Conservation (phyloP, 805 yeast species). For the Metschnikowia orientalis region DNA sequence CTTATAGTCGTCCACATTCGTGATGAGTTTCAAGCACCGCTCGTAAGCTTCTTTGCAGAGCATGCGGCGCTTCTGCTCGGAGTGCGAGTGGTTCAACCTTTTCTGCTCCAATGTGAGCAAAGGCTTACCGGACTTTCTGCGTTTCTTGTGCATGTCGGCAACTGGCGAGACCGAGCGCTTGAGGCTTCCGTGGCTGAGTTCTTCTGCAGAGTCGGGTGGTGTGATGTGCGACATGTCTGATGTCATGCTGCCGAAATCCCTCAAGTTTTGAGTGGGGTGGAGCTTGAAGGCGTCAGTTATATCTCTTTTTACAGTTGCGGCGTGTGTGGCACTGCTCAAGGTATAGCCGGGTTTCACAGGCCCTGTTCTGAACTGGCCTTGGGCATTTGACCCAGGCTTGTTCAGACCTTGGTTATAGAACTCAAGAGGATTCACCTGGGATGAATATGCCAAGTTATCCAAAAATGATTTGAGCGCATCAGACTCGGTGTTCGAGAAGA, state of each 20-base stretch:
- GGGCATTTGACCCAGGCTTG: constrained; percentile 5
- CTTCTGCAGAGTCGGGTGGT: constrained; percentile 25
- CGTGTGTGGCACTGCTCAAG: too few species aligned
- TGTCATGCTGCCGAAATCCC: constrained; percentile 11
- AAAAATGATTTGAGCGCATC: constrained; percentile 34
- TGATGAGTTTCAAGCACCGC: constrained; percentile 37
- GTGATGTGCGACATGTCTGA: not conserved
- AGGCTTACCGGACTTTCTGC: constrained; percentile 34
- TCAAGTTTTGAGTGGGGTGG: constrained; percentile 19
- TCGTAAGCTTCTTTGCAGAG: constrained; percentile 43
- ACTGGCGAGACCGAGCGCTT: constrained; percentile 4
- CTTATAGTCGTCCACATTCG: constrained; percentile 37
- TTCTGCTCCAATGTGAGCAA: constrained; percentile 38
- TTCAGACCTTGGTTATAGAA: constrained; percentile 19
- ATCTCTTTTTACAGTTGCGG: constrained; percentile 24
- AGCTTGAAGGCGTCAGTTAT: constrained; percentile 32
- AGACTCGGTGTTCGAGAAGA: constrained; percentile 18
- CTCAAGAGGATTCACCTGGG: constrained; percentile 27
- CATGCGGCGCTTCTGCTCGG: constrained; percentile 42
- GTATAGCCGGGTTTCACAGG: too few species aligned
- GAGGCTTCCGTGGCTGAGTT: constrained; percentile 7
- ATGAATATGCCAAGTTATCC: constrained; percentile 36
- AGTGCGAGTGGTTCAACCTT: constrained; percentile 38
- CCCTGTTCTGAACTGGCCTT: not conserved
- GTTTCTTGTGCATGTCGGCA: constrained; percentile 9